Conservation (phyloP, 1,284 basidiomycete genomes). For the Lignosus rhinocerotis region DNA sequence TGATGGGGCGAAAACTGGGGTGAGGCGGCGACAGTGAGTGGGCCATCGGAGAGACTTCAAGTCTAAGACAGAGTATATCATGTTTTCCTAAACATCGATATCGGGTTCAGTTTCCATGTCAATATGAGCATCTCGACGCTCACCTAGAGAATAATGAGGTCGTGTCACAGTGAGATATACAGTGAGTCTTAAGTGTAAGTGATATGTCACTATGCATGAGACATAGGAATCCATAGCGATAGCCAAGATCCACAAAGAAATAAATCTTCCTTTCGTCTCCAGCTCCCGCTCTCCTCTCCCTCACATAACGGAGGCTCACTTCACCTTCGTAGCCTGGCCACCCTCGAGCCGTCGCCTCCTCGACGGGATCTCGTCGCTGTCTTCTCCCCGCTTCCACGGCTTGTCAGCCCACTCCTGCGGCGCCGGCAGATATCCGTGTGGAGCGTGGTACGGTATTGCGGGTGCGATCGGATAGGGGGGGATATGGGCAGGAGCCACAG, state of each 20-base stretch:
- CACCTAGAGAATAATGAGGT: neutral
- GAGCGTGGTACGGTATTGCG: slow-evolving; percentile 42
- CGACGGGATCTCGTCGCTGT: slow-evolving; percentile 42
- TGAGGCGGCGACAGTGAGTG: too few relatives aligned
- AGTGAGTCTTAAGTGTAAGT: neutral
- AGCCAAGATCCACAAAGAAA: too few relatives aligned
- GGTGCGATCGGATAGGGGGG: slow-evolving; percentile 47
- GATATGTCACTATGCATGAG: neutral
- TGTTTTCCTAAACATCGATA: neutral
- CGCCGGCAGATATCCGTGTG: slow-evolving; percentile 41
- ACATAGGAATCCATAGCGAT: neutral
- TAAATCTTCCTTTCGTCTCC: too few relatives aligned
- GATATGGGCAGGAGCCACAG: slow-evolving; percentile 15
- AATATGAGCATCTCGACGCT: neutral
- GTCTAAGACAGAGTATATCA: neutral
- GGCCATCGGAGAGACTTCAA: too few relatives aligned
- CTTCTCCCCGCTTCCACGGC: slow-evolving; percentile 23
- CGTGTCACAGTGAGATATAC: neutral
- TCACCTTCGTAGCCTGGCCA: slow-evolving; percentile 58
- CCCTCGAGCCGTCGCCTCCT: slow-evolving; percentile 65
- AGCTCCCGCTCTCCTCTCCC: too few relatives aligned
- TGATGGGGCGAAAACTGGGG: too few relatives aligned
- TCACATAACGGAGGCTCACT: slow-evolving; percentile 8
- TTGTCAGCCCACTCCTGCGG: slow-evolving; percentile 45
- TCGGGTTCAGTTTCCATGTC: neutral